phyloP scores from a whole-genome alignment of 257 asterid genomes.

The Prunella vulgaris region DNA sequence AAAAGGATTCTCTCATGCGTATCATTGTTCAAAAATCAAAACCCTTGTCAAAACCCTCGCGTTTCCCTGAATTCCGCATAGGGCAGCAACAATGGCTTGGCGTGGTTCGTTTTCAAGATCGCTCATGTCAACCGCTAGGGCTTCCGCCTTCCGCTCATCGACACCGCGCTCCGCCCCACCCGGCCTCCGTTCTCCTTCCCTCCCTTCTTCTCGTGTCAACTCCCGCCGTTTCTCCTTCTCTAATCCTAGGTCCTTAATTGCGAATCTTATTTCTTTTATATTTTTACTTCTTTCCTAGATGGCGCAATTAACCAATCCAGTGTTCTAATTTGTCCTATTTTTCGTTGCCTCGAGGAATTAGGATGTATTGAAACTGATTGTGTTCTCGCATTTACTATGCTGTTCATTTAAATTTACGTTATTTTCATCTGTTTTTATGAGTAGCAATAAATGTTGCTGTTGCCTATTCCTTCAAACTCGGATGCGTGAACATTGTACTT shows the following conservation, averaged over 20 bases:
- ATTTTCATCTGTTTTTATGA: not conserved
- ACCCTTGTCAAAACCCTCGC: constrained; percentile 41
- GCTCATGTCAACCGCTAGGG: constrained; percentile 55
- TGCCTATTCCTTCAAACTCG: not conserved
- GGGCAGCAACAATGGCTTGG: constrained; percentile 66
- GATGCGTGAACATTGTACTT: not conserved
- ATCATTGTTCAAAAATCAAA: constrained; percentile 34
- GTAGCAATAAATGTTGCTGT: not conserved
- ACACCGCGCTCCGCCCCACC: constrained; percentile 35
- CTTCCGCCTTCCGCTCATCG: constrained; percentile 72
- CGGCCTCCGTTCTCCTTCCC: constrained; percentile 53
- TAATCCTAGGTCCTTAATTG: constrained; percentile 57
- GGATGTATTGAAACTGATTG: not conserved
- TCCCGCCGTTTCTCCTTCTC: constrained; percentile 70
- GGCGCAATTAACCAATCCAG: not conserved
- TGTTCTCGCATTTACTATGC: not conserved
- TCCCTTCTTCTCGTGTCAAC: constrained; percentile 50
- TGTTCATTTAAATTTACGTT: not conserved
- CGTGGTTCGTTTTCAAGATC: constrained; percentile 82
- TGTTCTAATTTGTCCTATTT: not conserved
- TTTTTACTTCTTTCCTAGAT: not conserved
- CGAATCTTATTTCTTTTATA: not conserved
- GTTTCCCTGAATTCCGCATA: not conserved
- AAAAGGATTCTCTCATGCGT: not conserved
- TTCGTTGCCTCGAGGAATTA: not conserved